Evolutionary conservation across 352 stramenopile genomes (phyloP).

Genomic region (Phytophthora sp.): DNA sequence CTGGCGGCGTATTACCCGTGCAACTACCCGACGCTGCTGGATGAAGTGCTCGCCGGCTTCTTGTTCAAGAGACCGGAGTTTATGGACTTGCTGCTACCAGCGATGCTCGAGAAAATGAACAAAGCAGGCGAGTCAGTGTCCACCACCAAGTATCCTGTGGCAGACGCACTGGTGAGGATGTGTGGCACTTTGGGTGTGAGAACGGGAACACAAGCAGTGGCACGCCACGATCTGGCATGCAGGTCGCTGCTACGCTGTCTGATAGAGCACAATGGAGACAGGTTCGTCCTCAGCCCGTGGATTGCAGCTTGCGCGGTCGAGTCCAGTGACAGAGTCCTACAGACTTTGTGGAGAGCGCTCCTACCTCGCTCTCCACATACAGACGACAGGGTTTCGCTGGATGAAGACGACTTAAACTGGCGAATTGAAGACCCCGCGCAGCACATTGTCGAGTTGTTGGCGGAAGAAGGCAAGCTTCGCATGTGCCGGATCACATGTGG

Average conservation of each 20-base stretch:
- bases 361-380: conserved; percentile 26
- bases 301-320: conserved; percentile 66
- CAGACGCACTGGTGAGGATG: conserved; percentile 62
- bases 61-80: conserved; percentile 83
- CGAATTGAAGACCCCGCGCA: conserved; percentile 44
- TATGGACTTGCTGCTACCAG: conserved; percentile 61
- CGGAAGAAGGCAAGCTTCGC: conserved; percentile 52
- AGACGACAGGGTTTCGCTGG: conserved; percentile 7
- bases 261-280: conserved; percentile 77
- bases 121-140: conserved; percentile 69
- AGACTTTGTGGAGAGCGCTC: conserved; percentile 53
- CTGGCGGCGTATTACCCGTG: conserved; percentile 86
- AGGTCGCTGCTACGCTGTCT: conserved; percentile 76
- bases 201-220: conserved; percentile 20
- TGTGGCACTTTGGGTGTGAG: conserved; percentile 28
- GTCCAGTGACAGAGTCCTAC: conserved; percentile 63
- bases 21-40: conserved; percentile 79
- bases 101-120: conserved; percentile 77
- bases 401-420: conserved; percentile 40
- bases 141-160: conserved; percentile 67
- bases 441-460: conserved; percentile 62
- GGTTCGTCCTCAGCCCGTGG: conserved; percentile 76
- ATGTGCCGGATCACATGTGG: conserved; percentile 45
- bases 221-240: conserved; percentile 70
- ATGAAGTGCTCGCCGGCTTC: conserved; percentile 79